phyloP scores from a whole-genome alignment of 2,329 filamentous ascomycete genomes.

The Colletotrichum caudatum region DNA sequence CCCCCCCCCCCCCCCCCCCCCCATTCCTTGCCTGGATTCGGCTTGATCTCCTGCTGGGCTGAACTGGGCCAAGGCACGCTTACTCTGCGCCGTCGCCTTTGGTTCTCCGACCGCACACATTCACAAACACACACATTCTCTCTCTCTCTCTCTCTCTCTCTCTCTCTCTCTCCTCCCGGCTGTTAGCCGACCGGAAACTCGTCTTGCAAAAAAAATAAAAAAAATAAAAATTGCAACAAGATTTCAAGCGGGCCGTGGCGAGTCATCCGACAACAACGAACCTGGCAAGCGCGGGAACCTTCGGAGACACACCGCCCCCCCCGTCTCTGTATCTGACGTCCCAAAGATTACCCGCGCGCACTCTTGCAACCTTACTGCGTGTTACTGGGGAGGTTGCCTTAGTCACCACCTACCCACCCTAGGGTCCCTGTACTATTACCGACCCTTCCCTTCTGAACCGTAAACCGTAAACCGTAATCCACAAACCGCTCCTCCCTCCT shows the following conservation, averaged over 20 bases:
- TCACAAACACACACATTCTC: not conserved
- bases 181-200: not conserved
- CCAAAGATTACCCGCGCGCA: constrained; percentile 6
- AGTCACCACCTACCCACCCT: not conserved
- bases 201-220: not conserved
- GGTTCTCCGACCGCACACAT: not conserved
- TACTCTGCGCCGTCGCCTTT: constrained; percentile 1
- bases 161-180: not conserved
- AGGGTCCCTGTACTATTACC: not conserved
- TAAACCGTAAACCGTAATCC: not conserved
- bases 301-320: constrained; percentile 29
- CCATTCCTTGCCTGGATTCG: constrained; percentile 13
- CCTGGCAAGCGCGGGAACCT: constrained; percentile 35
- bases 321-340: constrained; percentile 27
- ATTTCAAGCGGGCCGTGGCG: constrained; percentile 40
- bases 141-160: not conserved
- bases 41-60: constrained; percentile 17
- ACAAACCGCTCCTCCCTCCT: constrained; percentile 12
- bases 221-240: constrained; percentile 3
- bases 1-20: not conserved
- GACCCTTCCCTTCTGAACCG: constrained; percentile 20
- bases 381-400: not conserved
- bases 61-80: constrained; percentile 14
- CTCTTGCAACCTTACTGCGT: constrained; percentile 1
- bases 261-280: constrained; percentile 37